Evolutionary conservation across 306 rosid species (phyloP), one percentile per base, ranked within the genome.

Genomic region (Nissolia schottii): DNA sequence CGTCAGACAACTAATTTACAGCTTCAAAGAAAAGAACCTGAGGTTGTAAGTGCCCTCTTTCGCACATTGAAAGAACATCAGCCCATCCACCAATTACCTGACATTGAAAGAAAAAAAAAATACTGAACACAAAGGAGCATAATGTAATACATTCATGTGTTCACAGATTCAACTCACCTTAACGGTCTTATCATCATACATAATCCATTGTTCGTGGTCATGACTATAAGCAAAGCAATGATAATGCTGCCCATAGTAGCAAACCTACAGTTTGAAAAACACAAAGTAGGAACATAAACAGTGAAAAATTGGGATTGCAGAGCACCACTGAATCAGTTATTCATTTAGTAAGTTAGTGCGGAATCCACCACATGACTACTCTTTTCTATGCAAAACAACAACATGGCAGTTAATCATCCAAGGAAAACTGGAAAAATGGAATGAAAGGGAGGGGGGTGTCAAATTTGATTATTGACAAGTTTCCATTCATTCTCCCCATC

Each of bases 1-100:
- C 79, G 69, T 64, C 75, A 50, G 49, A 74, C 73, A 53, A 70
- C 79, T 95, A 95, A 85, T 91, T 87, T 76, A 84, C 93, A 79
- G 93, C 93, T 87, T 95, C 99, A 68, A 75, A 95, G 90, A 95
- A 92, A 79, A 95, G 97, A 83, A 95, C 96, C 77, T 95, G 99
- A 37, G 97, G 99, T 73, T 95, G 99, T 63, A 89, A 83, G 80
- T 87, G 99, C 83, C 97, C 96, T 84, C 79, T 92, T 85, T 92
- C 96, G 57, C 99, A 95, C 84, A 81, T 78, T 55, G 87, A n/a
- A 70, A 89, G 85, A 72, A 95, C 97, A 74, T 91, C 96, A 3
- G 34, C 80, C 99, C 99, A 95, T 76, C 89, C 85, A 67, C 99
- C 99, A 84, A 95, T 87, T 70, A 87, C 86, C 99, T 4, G 68